Evolutionary conservation across 2,329 filamentous ascomycete species (phyloP).

Genomic region (Knufia fluminis): DNA sequence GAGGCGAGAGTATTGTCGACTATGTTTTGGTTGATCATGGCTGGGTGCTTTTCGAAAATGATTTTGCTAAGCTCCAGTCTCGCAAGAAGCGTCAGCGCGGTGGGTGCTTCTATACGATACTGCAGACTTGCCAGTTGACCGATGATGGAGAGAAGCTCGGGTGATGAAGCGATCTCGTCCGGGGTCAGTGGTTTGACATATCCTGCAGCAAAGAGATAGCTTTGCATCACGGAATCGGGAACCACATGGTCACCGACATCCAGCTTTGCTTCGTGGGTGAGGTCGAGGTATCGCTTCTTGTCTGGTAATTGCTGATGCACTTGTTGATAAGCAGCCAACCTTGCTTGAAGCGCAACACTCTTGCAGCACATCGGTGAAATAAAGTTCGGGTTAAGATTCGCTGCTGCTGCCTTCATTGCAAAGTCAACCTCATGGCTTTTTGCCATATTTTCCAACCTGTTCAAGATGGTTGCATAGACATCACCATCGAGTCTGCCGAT

Average conservation of each 20-base stretch:
- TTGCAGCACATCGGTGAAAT: neutral
- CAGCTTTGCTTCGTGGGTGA: too few relatives aligned
- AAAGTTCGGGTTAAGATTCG: neutral
- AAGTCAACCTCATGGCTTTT: neutral
- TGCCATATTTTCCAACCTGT: neutral
- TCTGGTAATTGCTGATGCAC: neutral
- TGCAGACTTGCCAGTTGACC: slow-evolving; percentile 32
- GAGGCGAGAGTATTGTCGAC: slow-evolving; percentile 35
- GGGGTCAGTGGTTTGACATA: neutral
- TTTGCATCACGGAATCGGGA: neutral
- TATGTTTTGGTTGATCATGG: slow-evolving; percentile 36
- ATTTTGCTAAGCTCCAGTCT: slow-evolving; percentile 32
- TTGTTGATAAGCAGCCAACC: neutral
- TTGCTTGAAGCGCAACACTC: neutral
- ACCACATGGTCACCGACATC: neutral
- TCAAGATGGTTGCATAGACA: neutral
- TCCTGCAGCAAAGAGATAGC: neutral
- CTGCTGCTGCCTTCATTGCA: neutral
- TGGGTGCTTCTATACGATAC: neutral
- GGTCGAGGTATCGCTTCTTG: neutral
- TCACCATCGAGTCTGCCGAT: neutral
- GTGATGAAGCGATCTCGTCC: neutral
- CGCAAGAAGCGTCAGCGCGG: slow-evolving; percentile 19
- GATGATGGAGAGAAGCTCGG: slow-evolving; percentile 8
- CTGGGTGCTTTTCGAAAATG: slow-evolving; percentile 33